phyloP scores from a whole-genome alignment of 345 rosid species.

The Jatropha curcas region DNA sequence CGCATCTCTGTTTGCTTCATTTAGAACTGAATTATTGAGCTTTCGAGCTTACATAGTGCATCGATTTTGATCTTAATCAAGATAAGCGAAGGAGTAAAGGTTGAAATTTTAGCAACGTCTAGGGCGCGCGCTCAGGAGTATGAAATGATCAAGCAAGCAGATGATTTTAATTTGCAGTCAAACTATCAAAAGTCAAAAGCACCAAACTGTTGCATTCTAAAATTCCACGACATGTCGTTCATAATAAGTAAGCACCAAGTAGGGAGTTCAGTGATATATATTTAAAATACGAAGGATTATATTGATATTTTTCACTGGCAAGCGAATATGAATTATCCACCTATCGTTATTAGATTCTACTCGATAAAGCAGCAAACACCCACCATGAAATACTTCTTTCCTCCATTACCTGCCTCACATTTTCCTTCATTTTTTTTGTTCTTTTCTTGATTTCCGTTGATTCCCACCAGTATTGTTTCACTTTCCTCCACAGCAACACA shows the following conservation, averaged over 20 bases:
- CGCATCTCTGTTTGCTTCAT: conserved; percentile 32
- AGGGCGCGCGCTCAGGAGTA: too few species aligned
- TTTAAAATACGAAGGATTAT: conserved; percentile 7
- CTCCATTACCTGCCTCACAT: conserved; percentile 17
- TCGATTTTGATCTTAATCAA: too few species aligned
- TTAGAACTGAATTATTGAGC: too few species aligned
- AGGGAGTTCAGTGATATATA: not conserved
- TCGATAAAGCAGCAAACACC: conserved; percentile 27
- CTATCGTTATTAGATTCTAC: conserved; percentile 17
- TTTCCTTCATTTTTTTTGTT: not conserved
- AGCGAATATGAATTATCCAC: conserved; percentile 18
- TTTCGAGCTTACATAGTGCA: too few species aligned
- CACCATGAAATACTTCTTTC: conserved; percentile 36
- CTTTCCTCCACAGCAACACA: not conserved
- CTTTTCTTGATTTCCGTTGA: not conserved
- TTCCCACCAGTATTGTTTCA: not conserved
- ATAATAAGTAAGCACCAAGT: too few species aligned
- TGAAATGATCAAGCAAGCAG: too few species aligned
- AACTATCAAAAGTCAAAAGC: too few species aligned
- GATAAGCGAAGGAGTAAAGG: too few species aligned
- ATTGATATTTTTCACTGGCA: not conserved
- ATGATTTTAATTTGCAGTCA: too few species aligned
- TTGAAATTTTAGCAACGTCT: too few species aligned
- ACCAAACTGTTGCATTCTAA: too few species aligned
- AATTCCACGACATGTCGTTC: too few species aligned